Evolutionary conservation across 2,329 filamentous ascomycete genomes (phyloP), one percentile per base, ranked within the genome.

Genomic region (Ascochyta lentis): DNA sequence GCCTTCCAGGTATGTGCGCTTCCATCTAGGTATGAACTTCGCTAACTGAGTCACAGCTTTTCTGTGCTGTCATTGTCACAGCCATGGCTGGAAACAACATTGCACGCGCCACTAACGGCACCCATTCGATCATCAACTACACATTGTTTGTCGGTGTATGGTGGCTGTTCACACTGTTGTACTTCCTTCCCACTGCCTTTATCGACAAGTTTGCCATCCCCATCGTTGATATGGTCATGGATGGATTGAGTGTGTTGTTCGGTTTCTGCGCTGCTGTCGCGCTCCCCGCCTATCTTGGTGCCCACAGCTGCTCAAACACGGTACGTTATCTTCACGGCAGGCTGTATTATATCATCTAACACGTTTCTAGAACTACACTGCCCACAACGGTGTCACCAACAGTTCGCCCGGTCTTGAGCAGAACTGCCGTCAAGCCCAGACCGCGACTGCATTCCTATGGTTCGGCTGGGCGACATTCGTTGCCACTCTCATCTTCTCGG

Each of bases 361-460:
- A 33, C 6, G 0, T 8, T 0, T 4, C 2, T 56, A 82, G 81
- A 58, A 56, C 35, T 80, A 79, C 65, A 77, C 78, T 39, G 40
- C 50, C n/a, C 63, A 64, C 66, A 82, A 83, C 74, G 83, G 81
- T 77, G 85, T 90, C 70, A 87, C 81, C 24, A 89, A 83, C 71
- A 87, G 87, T 54, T 87, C 86, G 41, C 57, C 61, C 58, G 72
- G 88, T 74, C 79, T 82, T 56, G 74, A 80, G 71, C 86, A 88
- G 79, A 84, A 89, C 62, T 93, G 90, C 78, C 86, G 85, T 60
- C 86, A 91, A 77, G 84, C 91, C 15, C 90, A 93, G 78, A 90
- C 90, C 34, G 84, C 84, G 59, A 86, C 84, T 31, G 89, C 85
- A 34, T 94, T 94, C 78, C 82, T 91, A 77, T 94, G 89, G 89